Evolutionary conservation across 257 asterid species (phyloP), one percentile per base, ranked within the genome.

Genomic region (Mentha longifolia): DNA sequence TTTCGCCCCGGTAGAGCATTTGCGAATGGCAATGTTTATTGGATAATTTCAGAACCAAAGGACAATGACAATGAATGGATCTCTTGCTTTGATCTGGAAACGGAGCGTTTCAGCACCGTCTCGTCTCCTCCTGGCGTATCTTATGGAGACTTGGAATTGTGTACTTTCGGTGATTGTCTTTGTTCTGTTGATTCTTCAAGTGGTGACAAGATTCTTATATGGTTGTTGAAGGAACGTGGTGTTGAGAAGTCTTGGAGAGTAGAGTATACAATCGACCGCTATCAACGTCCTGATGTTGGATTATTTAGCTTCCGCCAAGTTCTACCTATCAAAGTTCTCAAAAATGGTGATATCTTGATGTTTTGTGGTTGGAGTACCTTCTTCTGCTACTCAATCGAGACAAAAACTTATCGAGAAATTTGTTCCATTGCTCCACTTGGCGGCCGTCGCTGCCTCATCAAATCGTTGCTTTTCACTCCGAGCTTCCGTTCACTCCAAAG

Each of bases 1-100:
- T 11, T 3, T 12, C 3, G 0, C 15, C 28, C 5, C 7, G 69
- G 14, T 55, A 8, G 83, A 0, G 42, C 65, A 1, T 77, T 67
- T 25, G 14, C 78, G 5, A 81, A 78, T 9, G 90, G 87, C 2
- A 80, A 74, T 50, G 76, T 85, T 8, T 84, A 85, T 10, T 83
- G 90, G 90, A 51, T 83, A n/a, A 74, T 70, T 0, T n/a, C 4
- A 2, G 86, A 83, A 71, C 54, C 7, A n/a, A n/a, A n/a, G n/a
- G n/a, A n/a, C n/a, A n/a, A n/a, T n/a, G n/a, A n/a, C n/a, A n/a
- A n/a, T n/a, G n/a, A n/a, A n/a, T n/a, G n/a, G n/a, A n/a, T n/a
- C n/a, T n/a, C n/a, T n/a, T n/a, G n/a, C n/a, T n/a, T n/a, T n/a
- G n/a, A n/a, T n/a, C n/a, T n/a, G n/a, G n/a, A n/a, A n/a, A n/a